Percentiles rank a stretch among this genome's conserved stretches.
Evolutionary conservation across 2,329 filamentous ascomycete species (phyloP).

Genomic region (Colletotrichum siamense): DNA sequence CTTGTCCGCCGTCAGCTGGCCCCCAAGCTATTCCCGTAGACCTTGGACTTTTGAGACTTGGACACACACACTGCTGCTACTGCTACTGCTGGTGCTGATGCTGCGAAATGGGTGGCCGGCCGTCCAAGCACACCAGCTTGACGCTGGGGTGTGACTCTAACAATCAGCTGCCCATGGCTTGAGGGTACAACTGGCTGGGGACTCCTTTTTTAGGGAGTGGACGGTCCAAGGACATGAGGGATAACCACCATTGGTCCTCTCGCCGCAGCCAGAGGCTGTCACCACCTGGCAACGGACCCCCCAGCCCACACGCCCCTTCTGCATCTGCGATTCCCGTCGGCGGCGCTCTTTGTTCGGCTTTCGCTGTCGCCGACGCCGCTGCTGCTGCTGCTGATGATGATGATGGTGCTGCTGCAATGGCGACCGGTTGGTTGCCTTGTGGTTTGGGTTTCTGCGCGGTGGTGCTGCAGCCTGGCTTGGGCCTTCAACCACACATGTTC

Average conservation of each 20-base stretch:
- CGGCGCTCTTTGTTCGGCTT: background rate
- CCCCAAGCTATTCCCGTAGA: background rate
- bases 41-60: background rate
- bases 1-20: background rate
- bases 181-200: background rate
- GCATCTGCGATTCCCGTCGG: background rate
- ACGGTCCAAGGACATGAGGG: background rate
- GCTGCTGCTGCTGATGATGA: background rate
- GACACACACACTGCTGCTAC: background rate
- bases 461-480: conserved; percentile 4
- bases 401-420: background rate
- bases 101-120: background rate
- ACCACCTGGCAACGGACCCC: conserved; percentile 3
- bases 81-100: background rate
- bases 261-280: background rate
- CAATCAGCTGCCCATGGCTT: background rate
- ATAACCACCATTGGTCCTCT: background rate
- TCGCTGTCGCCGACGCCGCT: background rate
- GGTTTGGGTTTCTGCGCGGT: background rate
- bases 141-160: background rate
- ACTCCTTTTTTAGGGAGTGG: conserved; percentile 2
- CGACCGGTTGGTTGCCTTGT: background rate
- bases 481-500: background rate
- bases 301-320: background rate
- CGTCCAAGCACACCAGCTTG: background rate